Base-by-base conservation (phyloP, 2,329 filamentous ascomycete genomes). In the Colletotrichum sp. region DNA sequence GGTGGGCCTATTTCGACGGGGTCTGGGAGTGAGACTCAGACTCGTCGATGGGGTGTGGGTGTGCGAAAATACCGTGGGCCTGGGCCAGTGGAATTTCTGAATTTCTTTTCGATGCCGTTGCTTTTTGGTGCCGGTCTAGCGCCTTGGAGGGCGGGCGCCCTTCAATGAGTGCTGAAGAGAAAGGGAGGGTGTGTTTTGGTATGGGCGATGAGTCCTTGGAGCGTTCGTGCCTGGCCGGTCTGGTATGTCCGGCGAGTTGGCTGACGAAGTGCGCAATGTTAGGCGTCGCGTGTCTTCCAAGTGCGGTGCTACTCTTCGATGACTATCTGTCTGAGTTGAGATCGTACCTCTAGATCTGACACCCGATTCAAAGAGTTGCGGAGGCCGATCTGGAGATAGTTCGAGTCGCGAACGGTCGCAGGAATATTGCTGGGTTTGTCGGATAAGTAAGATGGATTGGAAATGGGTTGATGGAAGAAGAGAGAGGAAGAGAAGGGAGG, bases 71-170 rank as follows among this genome's bases (percentile, higher is more conserved):
- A 71, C 76, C 69, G 76, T 69, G 65, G 60, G 34, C 64, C 71
- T 75, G 74, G 74, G 34, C 57, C 65, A 24, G 64, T 70, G 75
- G 71, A 70, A 76, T 75, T 75, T 71, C n/a, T 34, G 71, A 65
- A 66, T 71, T 75, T 71, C 71, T 76, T 75, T 76, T 75, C 32
- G 66, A 62, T 75, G 65, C 66, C 75, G 75, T 75, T 76, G 66
- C 75, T 76, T 76, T 74, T 70, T 69, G 75, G 66, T 71, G 72
- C 36, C 28, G 55, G 71, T 26, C 75, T 76, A 76, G 75, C 39
- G 75, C 39, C 66, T 76, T 60, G 28, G 36, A 39, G 30, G 52
- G 66, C 65, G 71, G 71, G 75, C 71, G 75, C 66, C 32, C 52
- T 66, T 66, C 57, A 70, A 71, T 16, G 16, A 64, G 55, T 57